Evolutionary conservation across 768 basidiomycete species (phyloP), one percentile per base, ranked within the genome.

Genomic region (Kwoniella sp.): DNA sequence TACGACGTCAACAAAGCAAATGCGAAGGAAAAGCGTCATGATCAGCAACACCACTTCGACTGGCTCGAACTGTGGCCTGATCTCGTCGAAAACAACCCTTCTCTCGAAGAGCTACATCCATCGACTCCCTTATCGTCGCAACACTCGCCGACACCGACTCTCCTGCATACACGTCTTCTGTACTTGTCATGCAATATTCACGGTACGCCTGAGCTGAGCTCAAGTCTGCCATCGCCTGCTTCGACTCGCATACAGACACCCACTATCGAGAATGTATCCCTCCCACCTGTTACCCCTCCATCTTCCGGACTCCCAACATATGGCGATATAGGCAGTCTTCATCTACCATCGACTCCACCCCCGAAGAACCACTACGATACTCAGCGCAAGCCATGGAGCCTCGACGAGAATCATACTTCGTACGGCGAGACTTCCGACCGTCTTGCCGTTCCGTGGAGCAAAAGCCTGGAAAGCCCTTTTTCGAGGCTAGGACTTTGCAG

Each of bases 381-480:
- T 10, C 40, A 44, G 17, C n/a, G n/a, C n/a, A n/a, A n/a, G n/a
- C n/a, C n/a, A n/a, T n/a, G n/a, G n/a, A n/a, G n/a, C n/a, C n/a
- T n/a, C n/a, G 33, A 33, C 33, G 33, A 33, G 33, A 33, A 33
- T n/a, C n/a, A n/a, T n/a, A n/a, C n/a, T n/a, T n/a, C n/a, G n/a
- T n/a, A n/a, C n/a, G n/a, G n/a, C n/a, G n/a, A n/a, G n/a, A n/a
- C n/a, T 33, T 33, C 13, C 33, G 33, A 33, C 33, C 7, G 33
- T 33, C 33, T 6, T 33, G 6, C 33, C 33, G 13, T 13, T 33
- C 13, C 55, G 33, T 13, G 33, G 33, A 5, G 13, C 33, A 29
- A 15, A 9, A 29, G 57, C 21, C 30, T 56, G 15, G 53, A 55
- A n/a, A 63, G 61, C 44, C 61, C 61, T 33, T 63, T 63, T 19